Evolutionary conservation across 2,329 filamentous ascomycete species (phyloP).

Genomic region (Fusarium chuoi): DNA sequence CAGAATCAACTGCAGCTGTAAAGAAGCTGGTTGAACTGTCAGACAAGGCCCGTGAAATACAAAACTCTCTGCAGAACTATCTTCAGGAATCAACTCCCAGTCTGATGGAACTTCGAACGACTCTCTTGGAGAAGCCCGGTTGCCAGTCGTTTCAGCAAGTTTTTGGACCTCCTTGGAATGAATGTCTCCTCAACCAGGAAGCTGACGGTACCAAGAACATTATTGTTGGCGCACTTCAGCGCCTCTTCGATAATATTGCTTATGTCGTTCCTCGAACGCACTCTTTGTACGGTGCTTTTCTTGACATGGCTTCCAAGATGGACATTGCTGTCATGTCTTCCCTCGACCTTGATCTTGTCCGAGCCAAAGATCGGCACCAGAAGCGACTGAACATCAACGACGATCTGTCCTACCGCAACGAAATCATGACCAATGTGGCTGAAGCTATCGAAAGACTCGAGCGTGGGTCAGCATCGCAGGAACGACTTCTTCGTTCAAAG

Average conservation of each 20-base stretch:
- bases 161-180: background rate
- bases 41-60: background rate
- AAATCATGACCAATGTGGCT: background rate
- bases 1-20: background rate
- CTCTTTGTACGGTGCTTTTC: background rate
- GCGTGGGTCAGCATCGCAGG: background rate
- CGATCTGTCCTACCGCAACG: background rate
- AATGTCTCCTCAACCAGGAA: background rate
- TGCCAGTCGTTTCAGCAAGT: background rate
- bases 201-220: background rate
- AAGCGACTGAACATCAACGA: background rate
- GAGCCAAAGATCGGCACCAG: background rate
- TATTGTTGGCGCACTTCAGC: slow-evolving; percentile 3
- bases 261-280: background rate
- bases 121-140: background rate
- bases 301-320: background rate
- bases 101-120: background rate
- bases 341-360: background rate
- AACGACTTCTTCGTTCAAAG: background rate
- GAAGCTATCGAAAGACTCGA: background rate
- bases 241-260: background rate
- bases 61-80: background rate
- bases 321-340: background rate
- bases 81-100: background rate
- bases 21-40: background rate